Conservation (phyloP, 2,329 filamentous ascomycete species). For the Lachnellula suecica region DNA sequence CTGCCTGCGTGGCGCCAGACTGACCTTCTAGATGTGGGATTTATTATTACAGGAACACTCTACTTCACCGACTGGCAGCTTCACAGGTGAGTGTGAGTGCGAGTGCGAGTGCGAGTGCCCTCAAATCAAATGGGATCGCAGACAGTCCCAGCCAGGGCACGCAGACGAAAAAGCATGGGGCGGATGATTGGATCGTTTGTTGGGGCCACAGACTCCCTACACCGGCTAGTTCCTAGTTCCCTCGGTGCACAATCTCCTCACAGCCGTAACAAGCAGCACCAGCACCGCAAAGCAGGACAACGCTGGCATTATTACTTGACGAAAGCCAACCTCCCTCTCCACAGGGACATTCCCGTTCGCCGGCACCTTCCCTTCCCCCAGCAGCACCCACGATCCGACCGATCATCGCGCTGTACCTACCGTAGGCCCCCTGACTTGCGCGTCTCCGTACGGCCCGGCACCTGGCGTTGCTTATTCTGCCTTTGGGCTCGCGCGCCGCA, state of each 20-base stretch:
- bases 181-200: background rate
- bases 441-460: too few species aligned
- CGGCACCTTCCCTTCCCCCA: background rate
- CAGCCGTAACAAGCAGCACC: background rate
- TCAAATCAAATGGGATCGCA: background rate
- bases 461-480: conserved; percentile 12
- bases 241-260: too few species aligned
- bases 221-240: too few species aligned
- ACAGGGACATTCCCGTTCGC: background rate
- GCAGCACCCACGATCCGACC: background rate
- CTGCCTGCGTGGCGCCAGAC: too few species aligned
- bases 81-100: too few species aligned
- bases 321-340: conserved; percentile 1
- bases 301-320: background rate
- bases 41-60: background rate
- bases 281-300: background rate
- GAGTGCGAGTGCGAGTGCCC: too few species aligned
- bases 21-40: background rate
- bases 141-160: background rate
- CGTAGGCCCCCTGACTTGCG: background rate
- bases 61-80: background rate
- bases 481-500: conserved; percentile 15
- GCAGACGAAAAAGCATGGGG: background rate
- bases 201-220: background rate
- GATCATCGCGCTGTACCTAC: background rate